phyloP scores from a whole-genome alignment of 2,329 filamentous ascomycete genomes.

The Cercospora citrullina region DNA sequence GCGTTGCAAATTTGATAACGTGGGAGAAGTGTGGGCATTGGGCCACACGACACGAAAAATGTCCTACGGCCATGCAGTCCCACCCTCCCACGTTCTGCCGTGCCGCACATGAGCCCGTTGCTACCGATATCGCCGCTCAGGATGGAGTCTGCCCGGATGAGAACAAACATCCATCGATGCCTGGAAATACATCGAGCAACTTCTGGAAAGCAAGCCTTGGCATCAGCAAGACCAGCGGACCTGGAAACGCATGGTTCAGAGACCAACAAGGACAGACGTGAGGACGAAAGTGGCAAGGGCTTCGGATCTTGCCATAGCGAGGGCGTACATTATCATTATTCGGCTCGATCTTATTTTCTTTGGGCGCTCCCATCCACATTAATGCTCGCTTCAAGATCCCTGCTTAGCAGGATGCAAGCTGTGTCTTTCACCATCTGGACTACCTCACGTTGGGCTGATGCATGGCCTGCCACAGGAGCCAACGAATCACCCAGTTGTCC shows the following conservation, averaged over 20 bases:
- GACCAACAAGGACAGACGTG: slow-evolving; percentile 24
- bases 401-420: neutral
- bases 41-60: slow-evolving; percentile 20
- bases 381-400: neutral
- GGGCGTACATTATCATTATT: neutral
- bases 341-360: neutral
- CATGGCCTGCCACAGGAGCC: slow-evolving; percentile 48
- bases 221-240: slow-evolving; percentile 19
- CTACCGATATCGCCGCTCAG: slow-evolving; percentile 21
- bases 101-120: slow-evolving; percentile 22
- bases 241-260: slow-evolving; percentile 25
- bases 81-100: slow-evolving; percentile 21
- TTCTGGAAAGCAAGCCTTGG: slow-evolving; percentile 21
- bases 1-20: slow-evolving; percentile 20
- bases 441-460: slow-evolving; percentile 19
- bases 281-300: neutral
- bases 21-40: slow-evolving; percentile 26
- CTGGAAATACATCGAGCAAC: slow-evolving; percentile 16
- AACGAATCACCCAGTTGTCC: slow-evolving; percentile 51
- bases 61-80: slow-evolving; percentile 12
- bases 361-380: neutral
- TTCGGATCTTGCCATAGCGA: neutral
- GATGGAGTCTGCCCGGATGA: slow-evolving; percentile 25
- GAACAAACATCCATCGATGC: slow-evolving; percentile 22
- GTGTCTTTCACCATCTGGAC: neutral